These are phyloP conservation scores for Betula pendula DNA, from an alignment of 306 rosid species.

Conservation along the genomic window DNA sequence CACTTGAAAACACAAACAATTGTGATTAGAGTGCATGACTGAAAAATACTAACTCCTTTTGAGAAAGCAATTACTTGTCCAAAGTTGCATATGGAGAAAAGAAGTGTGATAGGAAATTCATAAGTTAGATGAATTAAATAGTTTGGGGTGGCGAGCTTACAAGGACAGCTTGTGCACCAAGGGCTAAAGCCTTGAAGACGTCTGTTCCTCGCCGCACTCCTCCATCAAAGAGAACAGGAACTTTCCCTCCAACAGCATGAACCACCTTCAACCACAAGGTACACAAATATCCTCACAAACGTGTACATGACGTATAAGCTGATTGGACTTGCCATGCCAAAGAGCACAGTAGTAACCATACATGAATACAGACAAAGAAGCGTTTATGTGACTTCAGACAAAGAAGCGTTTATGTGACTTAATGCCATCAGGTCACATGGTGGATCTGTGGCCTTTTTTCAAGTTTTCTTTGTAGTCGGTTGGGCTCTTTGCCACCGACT, in stretches of 20 bases:
- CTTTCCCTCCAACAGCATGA: slow-evolving; percentile 48
- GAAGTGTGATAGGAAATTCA: not conserved
- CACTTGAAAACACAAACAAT: not conserved
- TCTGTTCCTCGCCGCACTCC: slow-evolving; percentile 69
- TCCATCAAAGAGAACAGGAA: slow-evolving; percentile 61
- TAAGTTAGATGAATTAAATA: not conserved
- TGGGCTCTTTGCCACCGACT: too few species aligned
- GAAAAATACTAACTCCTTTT: not conserved
- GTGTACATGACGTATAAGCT: not conserved
- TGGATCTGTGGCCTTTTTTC: too few species aligned
- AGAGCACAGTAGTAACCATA: not conserved
- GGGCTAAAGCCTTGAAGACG: slow-evolving; percentile 69
- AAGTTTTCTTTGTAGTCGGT: too few species aligned
- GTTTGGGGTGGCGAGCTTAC: slow-evolving; percentile 33
- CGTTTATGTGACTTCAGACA: too few species aligned
- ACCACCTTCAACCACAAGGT: slow-evolving; percentile 42
- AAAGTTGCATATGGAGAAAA: not conserved
- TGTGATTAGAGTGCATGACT: not conserved
- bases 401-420: not conserved
- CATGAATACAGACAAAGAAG: not conserved
- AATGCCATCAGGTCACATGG: too few species aligned
- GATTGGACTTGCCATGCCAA: not conserved
- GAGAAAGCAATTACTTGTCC: not conserved
- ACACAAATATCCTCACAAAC: not conserved
- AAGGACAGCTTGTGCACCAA: slow-evolving; percentile 68